Evolutionary conservation across 805 yeast species (phyloP).

Genomic region (Wickerhamiella spandovensis): DNA sequence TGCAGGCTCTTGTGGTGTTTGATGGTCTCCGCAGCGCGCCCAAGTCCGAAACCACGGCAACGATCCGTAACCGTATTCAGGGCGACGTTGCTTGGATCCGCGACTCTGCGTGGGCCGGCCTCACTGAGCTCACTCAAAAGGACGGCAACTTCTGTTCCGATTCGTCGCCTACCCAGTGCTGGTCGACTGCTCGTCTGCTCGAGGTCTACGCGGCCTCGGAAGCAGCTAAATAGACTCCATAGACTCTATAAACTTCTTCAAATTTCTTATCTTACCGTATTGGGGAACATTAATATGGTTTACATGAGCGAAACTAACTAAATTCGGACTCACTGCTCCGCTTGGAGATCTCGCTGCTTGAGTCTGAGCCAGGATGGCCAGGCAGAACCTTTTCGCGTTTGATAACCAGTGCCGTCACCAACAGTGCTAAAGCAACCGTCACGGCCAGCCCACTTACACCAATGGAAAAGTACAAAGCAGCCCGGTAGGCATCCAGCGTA

Average conservation of each 20-base stretch:
- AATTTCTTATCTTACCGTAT: no score
- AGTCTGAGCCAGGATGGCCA: neutral
- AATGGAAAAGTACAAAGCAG: neutral
- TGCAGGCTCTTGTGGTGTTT: conserved; percentile 59
- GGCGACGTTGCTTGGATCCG: conserved; percentile 58
- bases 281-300: no score
- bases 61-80: conserved; percentile 45
- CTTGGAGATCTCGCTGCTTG: neutral
- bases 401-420: neutral
- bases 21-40: conserved; percentile 30
- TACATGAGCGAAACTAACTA: no score
- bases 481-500: neutral
- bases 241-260: neutral
- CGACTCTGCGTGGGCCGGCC: conserved; percentile 83
- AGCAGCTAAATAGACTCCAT: neutral
- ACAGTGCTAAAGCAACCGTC: neutral
- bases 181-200: conserved; percentile 80
- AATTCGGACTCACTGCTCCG: neutral
- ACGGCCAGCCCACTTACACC: neutral
- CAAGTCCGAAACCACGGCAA: conserved; percentile 31
- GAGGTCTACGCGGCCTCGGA: conserved; percentile 55
- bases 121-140: conserved; percentile 83
- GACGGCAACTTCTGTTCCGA: conserved; percentile 71
- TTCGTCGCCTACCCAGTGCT: conserved; percentile 92
- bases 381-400: neutral